Percentiles rank a stretch among this genome's conserved stretches.
These are phyloP conservation scores for Leccinum insigne DNA, from an alignment of 1,284 basidiomycete genomes.

Conservation along the genomic window DNA sequence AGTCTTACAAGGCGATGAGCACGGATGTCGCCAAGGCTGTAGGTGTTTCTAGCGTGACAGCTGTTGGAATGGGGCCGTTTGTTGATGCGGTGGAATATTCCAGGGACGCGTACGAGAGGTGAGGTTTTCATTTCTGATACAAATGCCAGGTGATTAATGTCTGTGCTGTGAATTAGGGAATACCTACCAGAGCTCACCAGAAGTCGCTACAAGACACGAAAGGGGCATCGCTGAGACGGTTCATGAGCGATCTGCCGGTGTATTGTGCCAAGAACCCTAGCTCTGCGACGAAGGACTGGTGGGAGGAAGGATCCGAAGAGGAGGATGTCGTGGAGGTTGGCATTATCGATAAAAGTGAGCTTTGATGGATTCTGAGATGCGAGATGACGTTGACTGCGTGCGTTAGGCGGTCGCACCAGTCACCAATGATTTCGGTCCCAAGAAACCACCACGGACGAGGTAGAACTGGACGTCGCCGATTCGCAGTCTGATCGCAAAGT, in stretches of 20 bases:
- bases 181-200: constrained; percentile 89
- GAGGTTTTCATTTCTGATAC: constrained; percentile 25
- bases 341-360: constrained; percentile 69
- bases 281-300: constrained; percentile 50
- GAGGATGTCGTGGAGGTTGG: constrained; percentile 57
- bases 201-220: constrained; percentile 68
- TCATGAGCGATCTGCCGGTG: constrained; percentile 87
- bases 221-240: constrained; percentile 75
- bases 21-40: constrained; percentile 69
- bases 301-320: constrained; percentile 61
- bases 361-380: constrained; percentile 2
- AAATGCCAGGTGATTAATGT: constrained; percentile 11
- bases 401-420: constrained; percentile 63
- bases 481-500: constrained; percentile 83
- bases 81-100: constrained; percentile 90
- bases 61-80: constrained; percentile 89
- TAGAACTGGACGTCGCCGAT: constrained; percentile 93
- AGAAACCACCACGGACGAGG: constrained; percentile 78
- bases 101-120: constrained; percentile 88
- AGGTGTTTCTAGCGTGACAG: constrained; percentile 95
- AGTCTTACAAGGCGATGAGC: constrained; percentile 80
- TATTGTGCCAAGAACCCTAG: constrained; percentile 54
- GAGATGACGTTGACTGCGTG: constrained; percentile 7
- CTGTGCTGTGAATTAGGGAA: constrained; percentile 51
- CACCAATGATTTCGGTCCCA: constrained; percentile 80